A percentile compares a stretch with the other conserved stretches of the same genome.
Conservation (phyloP, 2,329 filamentous ascomycete genomes). For the Cercospora canescens region DNA sequence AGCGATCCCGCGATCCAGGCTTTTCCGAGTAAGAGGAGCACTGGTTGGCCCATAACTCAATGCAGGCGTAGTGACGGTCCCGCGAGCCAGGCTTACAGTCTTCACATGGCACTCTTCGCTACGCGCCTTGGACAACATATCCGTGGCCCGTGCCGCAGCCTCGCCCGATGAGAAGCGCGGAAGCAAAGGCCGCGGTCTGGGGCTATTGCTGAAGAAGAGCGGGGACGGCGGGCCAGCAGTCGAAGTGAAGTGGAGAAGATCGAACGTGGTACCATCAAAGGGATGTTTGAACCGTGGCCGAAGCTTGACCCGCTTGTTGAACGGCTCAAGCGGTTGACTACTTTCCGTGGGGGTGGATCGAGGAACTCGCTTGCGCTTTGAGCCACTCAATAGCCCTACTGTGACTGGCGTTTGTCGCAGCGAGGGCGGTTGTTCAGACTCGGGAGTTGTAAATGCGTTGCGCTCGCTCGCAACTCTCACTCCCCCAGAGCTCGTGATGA, state of each 20-base stretch:
- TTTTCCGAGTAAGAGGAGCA: conserved; percentile 39
- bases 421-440: conserved; percentile 3
- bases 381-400: conserved; percentile 1
- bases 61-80: conserved; percentile 39
- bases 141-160: conserved; percentile 53
- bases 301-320: conserved; percentile 23
- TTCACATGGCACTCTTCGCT: conserved; percentile 52
- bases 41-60: conserved; percentile 22
- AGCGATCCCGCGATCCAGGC: conserved; percentile 34
- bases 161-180: conserved; percentile 60
- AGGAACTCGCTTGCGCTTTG: conserved; percentile 22
- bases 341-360: conserved; percentile 3
- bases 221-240: conserved; percentile 44
- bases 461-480: background rate
- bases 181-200: conserved; percentile 44
- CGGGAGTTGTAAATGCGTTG: conserved; percentile 8
- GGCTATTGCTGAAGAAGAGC: conserved; percentile 54
- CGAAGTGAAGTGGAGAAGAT: conserved; percentile 26
- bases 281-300: conserved; percentile 24
- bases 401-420: conserved; percentile 10
- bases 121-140: conserved; percentile 53
- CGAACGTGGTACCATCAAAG: conserved; percentile 35
- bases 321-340: conserved; percentile 18
- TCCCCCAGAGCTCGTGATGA: background rate
- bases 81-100: conserved; percentile 53